These are phyloP conservation scores for Colletotrichum gloeosporioides DNA, from an alignment of 2,329 filamentous ascomycete genomes.

Conservation along the genomic window DNA sequence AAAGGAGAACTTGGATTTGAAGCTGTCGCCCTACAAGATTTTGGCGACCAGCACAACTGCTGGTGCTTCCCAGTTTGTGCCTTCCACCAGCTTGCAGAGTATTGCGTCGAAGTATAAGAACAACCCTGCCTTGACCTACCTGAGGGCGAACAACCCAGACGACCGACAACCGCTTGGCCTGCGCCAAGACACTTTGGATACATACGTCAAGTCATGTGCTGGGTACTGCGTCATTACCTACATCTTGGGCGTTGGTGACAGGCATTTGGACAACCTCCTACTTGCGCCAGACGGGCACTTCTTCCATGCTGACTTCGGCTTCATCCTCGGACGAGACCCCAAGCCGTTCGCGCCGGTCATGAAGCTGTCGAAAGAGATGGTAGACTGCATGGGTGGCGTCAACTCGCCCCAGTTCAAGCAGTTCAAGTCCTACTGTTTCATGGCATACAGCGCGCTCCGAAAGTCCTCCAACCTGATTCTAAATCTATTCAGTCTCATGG, in stretches of 20 bases:
- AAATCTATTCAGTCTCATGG: constrained; percentile 96
- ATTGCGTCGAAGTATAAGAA: constrained; percentile 83
- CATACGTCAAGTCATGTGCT: constrained; percentile 92
- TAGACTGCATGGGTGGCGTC: constrained; percentile 94
- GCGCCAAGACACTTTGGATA: constrained; percentile 91
- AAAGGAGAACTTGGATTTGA: constrained; percentile 95
- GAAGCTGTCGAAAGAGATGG: constrained; percentile 98
- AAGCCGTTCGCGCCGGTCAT: constrained; percentile 97
- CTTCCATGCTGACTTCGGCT: constrained; percentile 98
- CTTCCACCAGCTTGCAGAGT: constrained; percentile 81
- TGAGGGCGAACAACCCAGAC: constrained; percentile 90
- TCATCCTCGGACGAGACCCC: constrained; percentile 94
- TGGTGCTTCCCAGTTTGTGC: constrained; percentile 92
- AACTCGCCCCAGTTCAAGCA: constrained; percentile 80
- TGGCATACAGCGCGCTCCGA: constrained; percentile 88
- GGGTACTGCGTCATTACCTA: constrained; percentile 99
- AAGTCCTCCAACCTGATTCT: constrained; percentile 91
- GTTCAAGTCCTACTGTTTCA: constrained; percentile 96
- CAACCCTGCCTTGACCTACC: constrained; percentile 78
- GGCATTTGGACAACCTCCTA: constrained; percentile 93
- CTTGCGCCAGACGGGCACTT: constrained; percentile 91
- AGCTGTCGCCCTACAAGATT: constrained; percentile 94
- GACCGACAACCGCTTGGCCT: constrained; percentile 81
- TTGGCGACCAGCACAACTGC: constrained; percentile 89
- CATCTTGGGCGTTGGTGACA: constrained; percentile 92